Percentiles rank a stretch among this genome's conserved stretches.
Conservation (phyloP, 1,284 basidiomycete genomes). For the Heterobasidion irregulare region DNA sequence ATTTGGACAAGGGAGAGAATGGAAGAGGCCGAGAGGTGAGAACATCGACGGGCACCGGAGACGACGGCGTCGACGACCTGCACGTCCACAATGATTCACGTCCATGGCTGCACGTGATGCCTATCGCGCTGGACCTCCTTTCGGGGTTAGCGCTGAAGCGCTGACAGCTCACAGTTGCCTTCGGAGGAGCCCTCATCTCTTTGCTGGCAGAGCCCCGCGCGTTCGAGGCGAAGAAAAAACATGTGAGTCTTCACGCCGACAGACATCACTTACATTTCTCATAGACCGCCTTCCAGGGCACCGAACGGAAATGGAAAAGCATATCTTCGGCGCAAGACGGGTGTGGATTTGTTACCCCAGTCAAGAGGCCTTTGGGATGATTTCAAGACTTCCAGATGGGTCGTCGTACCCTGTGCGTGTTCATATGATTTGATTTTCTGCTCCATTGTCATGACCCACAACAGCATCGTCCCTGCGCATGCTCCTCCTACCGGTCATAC, state of each 20-base stretch:
- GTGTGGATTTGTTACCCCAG: neutral
- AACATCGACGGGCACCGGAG: constrained; percentile 43
- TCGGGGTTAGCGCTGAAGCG: neutral
- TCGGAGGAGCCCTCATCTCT: neutral
- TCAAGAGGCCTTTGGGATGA: constrained; percentile 21
- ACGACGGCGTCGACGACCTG: too few relatives aligned
- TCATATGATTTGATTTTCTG: neutral
- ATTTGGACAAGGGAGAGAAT: constrained; percentile 55
- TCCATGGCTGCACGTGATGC: neutral
- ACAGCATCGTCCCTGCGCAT: constrained; percentile 67
- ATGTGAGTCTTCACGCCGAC: neutral
- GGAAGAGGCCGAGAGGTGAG: constrained; percentile 51
- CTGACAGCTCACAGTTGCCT: neutral
- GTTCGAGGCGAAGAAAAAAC: constrained; percentile 22
- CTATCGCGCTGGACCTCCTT: neutral
- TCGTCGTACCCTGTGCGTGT: constrained; percentile 60
- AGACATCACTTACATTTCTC: neutral
- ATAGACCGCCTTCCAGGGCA: constrained; percentile 24
- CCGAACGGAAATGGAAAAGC: neutral
- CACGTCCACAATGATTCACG: constrained; percentile 1
- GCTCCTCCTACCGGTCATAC: constrained; percentile 61
- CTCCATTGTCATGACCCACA: neutral
- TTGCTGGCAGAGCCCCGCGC: neutral
- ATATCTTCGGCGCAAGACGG: neutral
- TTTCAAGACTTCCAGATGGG: constrained; percentile 57